Percentiles rank a stretch among this genome's conserved stretches.
phyloP scores from a whole-genome alignment of 2,329 filamentous ascomycete genomes.

The Graphilbum ipis-grandicollis region DNA sequence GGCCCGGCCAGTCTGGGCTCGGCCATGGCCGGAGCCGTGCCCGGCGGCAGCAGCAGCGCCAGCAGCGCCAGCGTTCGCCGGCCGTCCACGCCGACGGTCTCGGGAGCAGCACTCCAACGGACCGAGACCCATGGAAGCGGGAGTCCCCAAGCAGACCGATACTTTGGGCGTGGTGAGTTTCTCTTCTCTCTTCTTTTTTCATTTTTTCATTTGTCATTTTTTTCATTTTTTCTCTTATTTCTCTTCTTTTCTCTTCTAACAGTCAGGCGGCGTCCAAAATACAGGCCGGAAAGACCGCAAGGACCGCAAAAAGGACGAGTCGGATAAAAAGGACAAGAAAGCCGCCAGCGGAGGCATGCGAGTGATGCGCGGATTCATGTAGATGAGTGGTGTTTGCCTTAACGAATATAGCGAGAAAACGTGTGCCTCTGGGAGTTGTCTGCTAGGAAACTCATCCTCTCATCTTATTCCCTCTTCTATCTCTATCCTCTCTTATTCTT shows the following conservation, averaged over 20 bases:
- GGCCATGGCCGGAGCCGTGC: conserved; percentile 6
- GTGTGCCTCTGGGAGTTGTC: too few relatives aligned
- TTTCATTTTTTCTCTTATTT: too few relatives aligned
- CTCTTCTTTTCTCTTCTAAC: conserved; percentile 15
- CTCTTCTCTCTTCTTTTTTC: neutral
- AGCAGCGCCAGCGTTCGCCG: conserved; percentile 12
- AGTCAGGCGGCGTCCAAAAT: conserved; percentile 30
- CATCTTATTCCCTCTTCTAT: too few relatives aligned
- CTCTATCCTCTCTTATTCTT: too few relatives aligned
- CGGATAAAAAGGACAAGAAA: conserved; percentile 27
- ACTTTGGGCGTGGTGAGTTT: conserved; percentile 30
- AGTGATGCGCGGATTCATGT: conserved; percentile 20
- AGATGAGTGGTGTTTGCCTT: too few relatives aligned
- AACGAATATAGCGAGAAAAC: too few relatives aligned
- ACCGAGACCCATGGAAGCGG: conserved; percentile 16
- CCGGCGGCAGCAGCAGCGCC: neutral
- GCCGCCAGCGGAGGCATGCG: conserved; percentile 16
- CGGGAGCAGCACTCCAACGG: conserved; percentile 8
- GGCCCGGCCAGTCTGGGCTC: conserved; percentile 14
- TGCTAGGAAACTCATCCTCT: too few relatives aligned
- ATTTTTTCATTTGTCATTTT: neutral
- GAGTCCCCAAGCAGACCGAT: conserved; percentile 19
- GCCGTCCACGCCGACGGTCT: conserved; percentile 22
- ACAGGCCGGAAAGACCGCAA: conserved; percentile 30
- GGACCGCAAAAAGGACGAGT: conserved; percentile 27